phyloP scores from a whole-genome alignment of 352 stramenopile species.

The Globisporangium paddicum region DNA sequence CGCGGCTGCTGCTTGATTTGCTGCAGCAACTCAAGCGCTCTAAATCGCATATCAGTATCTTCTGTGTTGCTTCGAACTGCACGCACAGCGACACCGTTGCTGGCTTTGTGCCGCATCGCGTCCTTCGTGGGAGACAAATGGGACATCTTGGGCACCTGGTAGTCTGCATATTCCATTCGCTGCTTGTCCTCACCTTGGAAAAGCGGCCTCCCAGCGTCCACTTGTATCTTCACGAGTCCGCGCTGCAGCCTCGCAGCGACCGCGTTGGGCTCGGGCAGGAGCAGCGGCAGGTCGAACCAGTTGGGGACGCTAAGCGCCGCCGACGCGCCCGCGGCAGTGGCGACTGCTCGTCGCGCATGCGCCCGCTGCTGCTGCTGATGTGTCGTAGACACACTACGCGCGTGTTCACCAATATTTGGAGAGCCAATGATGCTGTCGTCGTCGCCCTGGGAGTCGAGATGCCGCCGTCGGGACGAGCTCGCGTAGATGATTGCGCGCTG shows the following conservation, averaged over 20 bases:
- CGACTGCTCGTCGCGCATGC: neutral
- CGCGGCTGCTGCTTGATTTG: slow-evolving; percentile 9
- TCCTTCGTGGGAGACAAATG: slow-evolving; percentile 22
- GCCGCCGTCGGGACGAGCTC: slow-evolving; percentile 1
- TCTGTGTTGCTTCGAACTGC: neutral
- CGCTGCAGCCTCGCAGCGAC: slow-evolving; percentile 39
- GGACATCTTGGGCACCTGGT: slow-evolving; percentile 42
- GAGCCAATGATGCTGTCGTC: neutral
- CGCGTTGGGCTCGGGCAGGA: slow-evolving; percentile 38
- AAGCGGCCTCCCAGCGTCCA: neutral
- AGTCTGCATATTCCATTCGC: neutral
- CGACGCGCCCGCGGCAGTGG: neutral
- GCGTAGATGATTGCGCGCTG: slow-evolving; percentile 39
- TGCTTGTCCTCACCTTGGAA: neutral
- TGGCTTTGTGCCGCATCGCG: neutral
- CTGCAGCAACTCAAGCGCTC: neutral
- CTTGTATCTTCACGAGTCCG: slow-evolving; percentile 3
- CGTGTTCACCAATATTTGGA: neutral
- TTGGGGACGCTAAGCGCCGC: slow-evolving; percentile 22
- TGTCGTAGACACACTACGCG: neutral
- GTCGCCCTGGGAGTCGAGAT: neutral
- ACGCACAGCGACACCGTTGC: slow-evolving; percentile 6
- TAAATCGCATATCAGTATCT: neutral
- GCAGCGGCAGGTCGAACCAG: slow-evolving; percentile 65
- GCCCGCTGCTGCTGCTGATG: slow-evolving; percentile 3